Evolutionary conservation across 257 asterid genomes (phyloP).

Genomic region (Fraxinus americana): DNA sequence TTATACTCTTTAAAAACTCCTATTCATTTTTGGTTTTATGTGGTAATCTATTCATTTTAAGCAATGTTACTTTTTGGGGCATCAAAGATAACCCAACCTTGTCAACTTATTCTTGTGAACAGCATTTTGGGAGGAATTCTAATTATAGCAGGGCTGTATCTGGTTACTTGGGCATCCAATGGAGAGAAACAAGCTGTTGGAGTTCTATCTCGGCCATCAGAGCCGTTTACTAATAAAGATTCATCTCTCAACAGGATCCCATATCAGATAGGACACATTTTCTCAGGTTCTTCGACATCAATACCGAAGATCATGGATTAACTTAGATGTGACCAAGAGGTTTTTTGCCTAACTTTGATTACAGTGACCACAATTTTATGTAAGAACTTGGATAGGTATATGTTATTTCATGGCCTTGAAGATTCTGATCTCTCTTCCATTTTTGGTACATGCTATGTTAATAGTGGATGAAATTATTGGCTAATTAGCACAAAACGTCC

Average conservation of each 20-base stretch:
- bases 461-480: not conserved
- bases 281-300: slow-evolving; percentile 63
- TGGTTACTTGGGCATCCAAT: slow-evolving; percentile 96
- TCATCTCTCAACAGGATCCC: slow-evolving; percentile 59
- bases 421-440: not conserved
- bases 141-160: slow-evolving; percentile 85
- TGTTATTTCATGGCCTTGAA: not conserved
- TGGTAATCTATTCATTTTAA: not conserved
- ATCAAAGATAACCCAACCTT: not conserved
- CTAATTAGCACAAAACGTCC: no score
- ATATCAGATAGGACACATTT: slow-evolving; percentile 55
- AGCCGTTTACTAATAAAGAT: slow-evolving; percentile 46
- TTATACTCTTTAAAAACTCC: slow-evolving; percentile 23
- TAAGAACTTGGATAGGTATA: not conserved
- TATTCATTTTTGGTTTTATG: not conserved
- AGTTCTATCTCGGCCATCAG: slow-evolving; percentile 49
- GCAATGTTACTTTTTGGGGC: not conserved
- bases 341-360: slow-evolving; percentile 14
- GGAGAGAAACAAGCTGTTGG: slow-evolving; percentile 51
- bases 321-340: slow-evolving; percentile 21
- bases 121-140: slow-evolving; percentile 87
- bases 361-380: not conserved
- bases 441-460: not conserved
- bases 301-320: slow-evolving; percentile 57
- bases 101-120: slow-evolving; percentile 28